These are phyloP conservation scores for Monosporascus sp. DNA, from an alignment of 2,329 filamentous ascomycete genomes.

Conservation along the genomic window DNA sequence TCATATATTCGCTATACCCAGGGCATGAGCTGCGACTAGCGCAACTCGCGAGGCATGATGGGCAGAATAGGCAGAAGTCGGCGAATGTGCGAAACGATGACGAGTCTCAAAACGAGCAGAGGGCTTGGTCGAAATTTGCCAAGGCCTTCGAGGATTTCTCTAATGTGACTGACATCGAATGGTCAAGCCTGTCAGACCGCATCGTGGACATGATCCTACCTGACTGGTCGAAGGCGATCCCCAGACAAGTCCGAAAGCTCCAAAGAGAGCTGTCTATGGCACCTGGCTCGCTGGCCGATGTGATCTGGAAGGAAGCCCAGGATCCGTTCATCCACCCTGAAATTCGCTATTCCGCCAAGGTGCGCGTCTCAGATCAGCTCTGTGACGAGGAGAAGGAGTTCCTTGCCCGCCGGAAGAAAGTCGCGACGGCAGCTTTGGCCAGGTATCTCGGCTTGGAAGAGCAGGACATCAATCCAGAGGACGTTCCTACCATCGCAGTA, in stretches of 20 bases:
- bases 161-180: conserved; percentile 49
- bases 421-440: conserved; percentile 70
- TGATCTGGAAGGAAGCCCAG: conserved; percentile 90
- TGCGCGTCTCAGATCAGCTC: conserved; percentile 75
- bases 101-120: conserved; percentile 12
- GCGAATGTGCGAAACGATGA: conserved; percentile 8
- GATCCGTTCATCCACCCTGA: conserved; percentile 82
- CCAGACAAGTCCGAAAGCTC: conserved; percentile 73
- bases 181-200: conserved; percentile 49
- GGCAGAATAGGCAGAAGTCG: conserved; percentile 8
- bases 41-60: conserved; percentile 10
- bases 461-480: conserved; percentile 80
- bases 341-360: conserved; percentile 73
- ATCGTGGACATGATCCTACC: conserved; percentile 72
- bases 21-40: conserved; percentile 28
- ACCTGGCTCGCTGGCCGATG: conserved; percentile 81
- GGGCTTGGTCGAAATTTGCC: conserved; percentile 46
- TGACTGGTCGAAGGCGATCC: conserved; percentile 74
- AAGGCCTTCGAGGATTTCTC: conserved; percentile 50
- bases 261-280: conserved; percentile 84
- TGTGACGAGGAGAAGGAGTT: conserved; percentile 81
- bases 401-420: conserved; percentile 60
- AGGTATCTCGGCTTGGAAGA: conserved; percentile 76
- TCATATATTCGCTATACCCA: conserved; percentile 36
- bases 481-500: conserved; percentile 89